Percentiles rank a stretch among this genome's conserved stretches.
phyloP scores from a whole-genome alignment of 257 asterid genomes.

The Solanum paucissectum region DNA sequence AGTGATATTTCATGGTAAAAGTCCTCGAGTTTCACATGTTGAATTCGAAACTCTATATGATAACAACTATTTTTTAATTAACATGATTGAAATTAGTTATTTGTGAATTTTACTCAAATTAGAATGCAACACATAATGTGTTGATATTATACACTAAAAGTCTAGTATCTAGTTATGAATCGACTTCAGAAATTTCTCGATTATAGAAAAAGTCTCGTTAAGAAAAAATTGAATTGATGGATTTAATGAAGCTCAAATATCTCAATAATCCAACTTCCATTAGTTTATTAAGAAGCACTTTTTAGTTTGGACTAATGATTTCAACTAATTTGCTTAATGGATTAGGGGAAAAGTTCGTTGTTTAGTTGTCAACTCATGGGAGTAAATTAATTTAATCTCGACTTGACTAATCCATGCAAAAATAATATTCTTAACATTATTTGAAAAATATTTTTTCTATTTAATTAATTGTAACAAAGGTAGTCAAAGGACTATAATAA shows the following conservation, averaged over 20 bases:
- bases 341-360: conserved; percentile 33
- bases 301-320: not conserved
- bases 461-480: not conserved
- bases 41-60: not conserved
- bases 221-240: not conserved
- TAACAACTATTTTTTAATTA: not conserved
- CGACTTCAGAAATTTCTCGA: not conserved
- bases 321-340: conserved; percentile 23
- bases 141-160: not conserved
- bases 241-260: not conserved
- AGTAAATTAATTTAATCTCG: not conserved
- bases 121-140: not conserved
- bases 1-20: not conserved
- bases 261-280: not conserved
- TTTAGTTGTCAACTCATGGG: conserved; percentile 34
- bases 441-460: not conserved
- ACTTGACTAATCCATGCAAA: not conserved
- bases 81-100: not conserved
- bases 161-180: not conserved
- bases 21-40: not conserved
- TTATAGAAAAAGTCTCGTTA: not conserved
- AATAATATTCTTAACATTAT: not conserved
- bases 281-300: not conserved
- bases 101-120: not conserved
- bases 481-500: not conserved